A percentile compares a stretch with the other conserved stretches of the same genome.
phyloP scores from a whole-genome alignment of 1,284 basidiomycete species.

The Moesziomyces antarcticus region DNA sequence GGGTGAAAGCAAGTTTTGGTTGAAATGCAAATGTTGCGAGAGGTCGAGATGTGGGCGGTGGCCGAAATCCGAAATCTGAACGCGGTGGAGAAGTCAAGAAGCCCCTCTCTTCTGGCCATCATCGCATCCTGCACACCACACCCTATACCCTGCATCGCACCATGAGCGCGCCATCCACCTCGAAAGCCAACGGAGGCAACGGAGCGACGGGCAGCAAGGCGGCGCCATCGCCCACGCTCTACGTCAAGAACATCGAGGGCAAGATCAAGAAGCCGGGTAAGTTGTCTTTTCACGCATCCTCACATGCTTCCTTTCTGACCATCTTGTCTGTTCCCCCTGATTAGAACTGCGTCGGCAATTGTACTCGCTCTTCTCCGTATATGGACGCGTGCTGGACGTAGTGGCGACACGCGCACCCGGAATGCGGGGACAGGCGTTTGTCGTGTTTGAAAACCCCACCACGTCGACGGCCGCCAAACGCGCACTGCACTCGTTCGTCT shows the following conservation, averaged over 20 bases:
- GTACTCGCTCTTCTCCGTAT: constrained; percentile 88
- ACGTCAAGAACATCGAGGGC: constrained; percentile 92
- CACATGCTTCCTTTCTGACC: background rate
- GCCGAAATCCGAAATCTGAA: too few species aligned
- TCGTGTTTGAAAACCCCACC: constrained; percentile 90
- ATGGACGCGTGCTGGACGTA: constrained; percentile 92
- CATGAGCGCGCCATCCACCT: constrained; percentile 14
- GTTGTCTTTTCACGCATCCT: constrained; percentile 33
- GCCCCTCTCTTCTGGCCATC: background rate
- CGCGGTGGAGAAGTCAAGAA: too few species aligned
- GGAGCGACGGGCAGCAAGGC: constrained; percentile 3
- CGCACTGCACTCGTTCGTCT: constrained; percentile 87
- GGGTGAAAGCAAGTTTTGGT: too few species aligned
- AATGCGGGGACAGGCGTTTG: constrained; percentile 95
- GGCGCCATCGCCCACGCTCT: constrained; percentile 84
- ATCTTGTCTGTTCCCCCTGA: background rate
- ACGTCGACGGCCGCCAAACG: constrained; percentile 90
- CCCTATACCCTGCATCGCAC: background rate
- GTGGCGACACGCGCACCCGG: constrained; percentile 87
- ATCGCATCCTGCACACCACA: background rate
- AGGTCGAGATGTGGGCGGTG: too few species aligned
- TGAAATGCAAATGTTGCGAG: too few species aligned
- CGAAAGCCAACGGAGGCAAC: constrained; percentile 8
- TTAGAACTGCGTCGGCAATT: constrained; percentile 83
- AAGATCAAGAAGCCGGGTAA: constrained; percentile 86